Evolutionary conservation across 1,139 yeast species (phyloP).

Genomic region (Blastobotrys proliferans): DNA sequence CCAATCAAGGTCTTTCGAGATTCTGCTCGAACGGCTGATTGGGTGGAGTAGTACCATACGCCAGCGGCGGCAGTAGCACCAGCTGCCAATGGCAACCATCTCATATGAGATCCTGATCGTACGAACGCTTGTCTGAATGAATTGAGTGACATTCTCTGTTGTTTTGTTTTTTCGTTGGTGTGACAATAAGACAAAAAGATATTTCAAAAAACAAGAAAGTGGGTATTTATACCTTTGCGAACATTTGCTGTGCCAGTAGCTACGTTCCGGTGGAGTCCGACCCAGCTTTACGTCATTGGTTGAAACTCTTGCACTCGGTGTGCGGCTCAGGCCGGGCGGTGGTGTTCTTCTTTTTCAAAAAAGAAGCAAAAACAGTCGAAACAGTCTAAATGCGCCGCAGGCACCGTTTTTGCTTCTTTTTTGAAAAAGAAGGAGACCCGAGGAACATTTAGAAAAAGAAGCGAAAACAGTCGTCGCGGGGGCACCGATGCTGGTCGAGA

Average conservation of each 20-base stretch:
- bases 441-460: background rate
- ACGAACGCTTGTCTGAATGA: conserved; percentile 1
- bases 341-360: too few relatives aligned
- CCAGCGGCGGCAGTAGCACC: conserved; percentile 31
- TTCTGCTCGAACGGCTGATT: conserved; percentile 27
- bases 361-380: too few relatives aligned
- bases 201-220: background rate
- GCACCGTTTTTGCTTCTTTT: too few relatives aligned
- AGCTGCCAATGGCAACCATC: conserved; percentile 19
- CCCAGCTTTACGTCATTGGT: background rate
- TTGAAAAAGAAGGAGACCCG: background rate
- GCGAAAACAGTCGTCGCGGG: too few relatives aligned
- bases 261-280: background rate
- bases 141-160: background rate
- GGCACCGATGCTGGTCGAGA: background rate
- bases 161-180: background rate
- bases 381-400: too few relatives aligned
- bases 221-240: background rate
- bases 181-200: background rate
- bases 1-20: conserved; percentile 51
- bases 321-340: background rate
- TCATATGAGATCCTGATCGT: background rate
- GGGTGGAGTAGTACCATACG: conserved; percentile 24
- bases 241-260: background rate
- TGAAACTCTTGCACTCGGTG: too few relatives aligned